Base-by-base conservation (phyloP, 129 eudicot genomes). In the Logfia minima region DNA sequence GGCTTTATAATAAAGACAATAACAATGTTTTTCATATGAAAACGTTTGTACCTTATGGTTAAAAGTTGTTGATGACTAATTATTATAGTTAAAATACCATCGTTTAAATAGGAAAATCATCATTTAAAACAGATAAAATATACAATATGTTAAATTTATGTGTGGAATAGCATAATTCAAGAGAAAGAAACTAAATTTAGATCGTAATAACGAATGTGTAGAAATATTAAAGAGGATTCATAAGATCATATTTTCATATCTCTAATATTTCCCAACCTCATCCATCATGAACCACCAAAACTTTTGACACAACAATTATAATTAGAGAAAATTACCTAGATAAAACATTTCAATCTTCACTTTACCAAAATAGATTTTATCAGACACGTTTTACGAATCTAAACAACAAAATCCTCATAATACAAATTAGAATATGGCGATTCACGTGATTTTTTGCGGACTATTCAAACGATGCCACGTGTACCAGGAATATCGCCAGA, bases 231-330 rank as follows among this genome's bases (percentile, higher is more conserved):
- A 75, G 31, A 41, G 28, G 63, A 32, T 29, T 45, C 76, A 68
- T 24, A 66, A 31, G 56, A 71, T 34, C 63, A 55, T 63, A 67
- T 60, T 18, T 28, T 75, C 65, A 43, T 26, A 66, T 37, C 14
- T 37, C 28, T 52, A 26, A 56, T 48, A 51, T 62, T 55, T 65
- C 35, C 66, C 41, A 43, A 31, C 37, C 37, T 71, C 56, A 19
- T 71, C 17, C 35, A 80, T 5, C 79, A 56, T 67, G 70, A 17
- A 56, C 52, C 70, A 58, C 45, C 70, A 58, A 66, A 43, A 80
- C 59, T 19, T 52, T 80, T 19, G 56, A 66, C 35, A 67, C 70
- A 75, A 58, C 29, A 66, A 67, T 74, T 74, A 79, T 73, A 29
- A n/a, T n/a, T n/a, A n/a, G n/a, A n/a, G n/a, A n/a, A n/a, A n/a